phyloP scores from a whole-genome alignment of 768 basidiomycete genomes.

The Lanmaoa rubissima region DNA sequence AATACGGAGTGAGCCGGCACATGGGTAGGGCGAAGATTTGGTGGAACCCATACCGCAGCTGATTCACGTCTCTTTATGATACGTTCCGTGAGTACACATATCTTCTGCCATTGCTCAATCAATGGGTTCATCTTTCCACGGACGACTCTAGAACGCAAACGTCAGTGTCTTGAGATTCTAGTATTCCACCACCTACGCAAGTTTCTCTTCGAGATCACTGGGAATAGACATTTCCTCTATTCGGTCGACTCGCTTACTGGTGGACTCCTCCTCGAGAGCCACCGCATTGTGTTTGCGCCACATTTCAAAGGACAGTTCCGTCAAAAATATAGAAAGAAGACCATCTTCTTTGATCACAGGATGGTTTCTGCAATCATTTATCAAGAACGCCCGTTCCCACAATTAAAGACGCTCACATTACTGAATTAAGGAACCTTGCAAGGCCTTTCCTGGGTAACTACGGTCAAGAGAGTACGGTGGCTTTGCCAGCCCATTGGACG shows the following conservation, averaged over 20 bases:
- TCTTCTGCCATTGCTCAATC: conserved; percentile 90
- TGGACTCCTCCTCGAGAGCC: conserved; percentile 85
- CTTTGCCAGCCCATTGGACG: conserved; percentile 8
- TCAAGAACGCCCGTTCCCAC: neutral
- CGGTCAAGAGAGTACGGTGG: neutral
- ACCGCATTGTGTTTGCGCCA: conserved; percentile 82
- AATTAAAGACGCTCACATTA: conserved; percentile 52
- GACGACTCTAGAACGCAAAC: conserved; percentile 53
- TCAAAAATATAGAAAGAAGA: conserved; percentile 75
- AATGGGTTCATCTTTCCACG: conserved; percentile 71
- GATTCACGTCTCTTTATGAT: conserved; percentile 88
- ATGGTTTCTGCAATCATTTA: conserved; percentile 65
- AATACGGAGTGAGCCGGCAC: conserved; percentile 71
- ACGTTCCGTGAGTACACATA: conserved; percentile 84
- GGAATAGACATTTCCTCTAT: conserved; percentile 93
- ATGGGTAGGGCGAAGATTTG: conserved; percentile 61
- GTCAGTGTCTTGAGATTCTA: neutral
- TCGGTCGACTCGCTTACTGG: conserved; percentile 71
- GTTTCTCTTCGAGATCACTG: conserved; percentile 87
- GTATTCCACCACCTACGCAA: conserved; percentile 49
- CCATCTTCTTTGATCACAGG: conserved; percentile 89
- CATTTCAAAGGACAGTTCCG: conserved; percentile 78
- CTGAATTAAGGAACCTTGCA: conserved; percentile 72
- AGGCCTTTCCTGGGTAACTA: conserved; percentile 65
- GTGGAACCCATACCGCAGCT: conserved; percentile 76